Evolutionary conservation across 768 basidiomycete species (phyloP).

Genomic region (Leucocoprinus leucothites): DNA sequence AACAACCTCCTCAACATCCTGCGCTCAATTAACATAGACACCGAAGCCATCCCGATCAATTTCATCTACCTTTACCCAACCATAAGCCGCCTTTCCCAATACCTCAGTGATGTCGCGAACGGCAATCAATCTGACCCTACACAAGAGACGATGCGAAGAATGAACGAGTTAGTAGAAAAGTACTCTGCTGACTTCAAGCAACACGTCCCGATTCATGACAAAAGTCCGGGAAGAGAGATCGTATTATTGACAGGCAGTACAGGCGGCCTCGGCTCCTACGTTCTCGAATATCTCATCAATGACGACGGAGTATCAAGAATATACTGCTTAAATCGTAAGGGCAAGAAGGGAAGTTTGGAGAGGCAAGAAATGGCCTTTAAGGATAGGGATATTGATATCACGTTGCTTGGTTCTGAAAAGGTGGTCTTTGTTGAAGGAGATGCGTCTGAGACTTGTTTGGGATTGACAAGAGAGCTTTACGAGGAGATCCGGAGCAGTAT

Average conservation of each 20-base stretch:
- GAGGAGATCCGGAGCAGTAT: constrained; percentile 27
- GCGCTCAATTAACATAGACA: not conserved
- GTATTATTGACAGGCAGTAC: constrained; percentile 36
- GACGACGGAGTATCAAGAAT: constrained; percentile 23
- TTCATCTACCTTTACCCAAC: constrained; percentile 20
- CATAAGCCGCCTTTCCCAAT: constrained; percentile 13
- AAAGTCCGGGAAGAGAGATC: constrained; percentile 14
- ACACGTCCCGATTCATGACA: constrained; percentile 1
- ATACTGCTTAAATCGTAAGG: constrained; percentile 33
- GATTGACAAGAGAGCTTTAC: constrained; percentile 22
- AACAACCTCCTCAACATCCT: constrained; percentile 22
- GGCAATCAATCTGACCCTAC: not conserved
- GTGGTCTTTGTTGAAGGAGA: constrained; percentile 37
- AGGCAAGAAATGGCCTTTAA: constrained; percentile 22
- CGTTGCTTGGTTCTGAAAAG: constrained; percentile 25
- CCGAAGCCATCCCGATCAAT: constrained; percentile 11
- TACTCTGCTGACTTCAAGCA: constrained; percentile 18
- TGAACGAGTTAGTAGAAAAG: constrained; percentile 23
- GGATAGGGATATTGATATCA: constrained; percentile 24
- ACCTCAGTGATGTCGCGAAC: constrained; percentile 10
- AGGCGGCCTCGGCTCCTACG: constrained; percentile 30
- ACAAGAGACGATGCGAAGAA: constrained; percentile 12
- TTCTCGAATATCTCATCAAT: constrained; percentile 27
- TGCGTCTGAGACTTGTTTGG: constrained; percentile 24
- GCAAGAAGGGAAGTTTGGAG: constrained; percentile 1